Evolutionary conservation across 306 rosid species (phyloP).

Genomic region (Medicago arabica): DNA sequence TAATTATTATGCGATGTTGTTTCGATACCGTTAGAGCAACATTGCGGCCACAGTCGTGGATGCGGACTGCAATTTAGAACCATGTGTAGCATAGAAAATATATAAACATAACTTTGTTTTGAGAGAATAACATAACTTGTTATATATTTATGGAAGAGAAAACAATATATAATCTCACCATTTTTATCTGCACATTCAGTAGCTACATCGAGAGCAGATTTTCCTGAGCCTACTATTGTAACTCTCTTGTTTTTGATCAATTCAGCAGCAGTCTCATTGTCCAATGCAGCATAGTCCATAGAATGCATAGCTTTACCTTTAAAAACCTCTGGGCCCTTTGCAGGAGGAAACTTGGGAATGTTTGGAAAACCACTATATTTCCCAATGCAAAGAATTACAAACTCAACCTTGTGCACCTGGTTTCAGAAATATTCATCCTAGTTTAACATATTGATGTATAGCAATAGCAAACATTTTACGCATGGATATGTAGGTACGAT

Average conservation of each 20-base stretch:
- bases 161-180: slow-evolving; percentile 38
- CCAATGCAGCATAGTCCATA: not conserved
- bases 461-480: no score
- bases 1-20: no score
- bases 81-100: no score
- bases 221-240: not conserved
- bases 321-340: not conserved
- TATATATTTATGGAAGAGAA: not conserved
- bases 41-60: no score
- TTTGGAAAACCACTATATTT: slow-evolving; percentile 3
- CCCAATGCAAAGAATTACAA: not conserved
- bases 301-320: not conserved
- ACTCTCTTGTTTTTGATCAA: not conserved
- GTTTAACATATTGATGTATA: no score
- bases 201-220: slow-evolving; percentile 50
- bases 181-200: slow-evolving; percentile 58
- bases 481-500: no score
- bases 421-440: no score
- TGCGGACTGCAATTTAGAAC: no score
- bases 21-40: no score
- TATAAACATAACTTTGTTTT: not conserved
- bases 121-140: no score
- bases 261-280: not conserved
- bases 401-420: not conserved
- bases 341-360: not conserved